Evolutionary conservation across 2,329 filamentous ascomycete species (phyloP), one percentile per base, ranked within the genome.

Genomic region (Botrytis galanthina): DNA sequence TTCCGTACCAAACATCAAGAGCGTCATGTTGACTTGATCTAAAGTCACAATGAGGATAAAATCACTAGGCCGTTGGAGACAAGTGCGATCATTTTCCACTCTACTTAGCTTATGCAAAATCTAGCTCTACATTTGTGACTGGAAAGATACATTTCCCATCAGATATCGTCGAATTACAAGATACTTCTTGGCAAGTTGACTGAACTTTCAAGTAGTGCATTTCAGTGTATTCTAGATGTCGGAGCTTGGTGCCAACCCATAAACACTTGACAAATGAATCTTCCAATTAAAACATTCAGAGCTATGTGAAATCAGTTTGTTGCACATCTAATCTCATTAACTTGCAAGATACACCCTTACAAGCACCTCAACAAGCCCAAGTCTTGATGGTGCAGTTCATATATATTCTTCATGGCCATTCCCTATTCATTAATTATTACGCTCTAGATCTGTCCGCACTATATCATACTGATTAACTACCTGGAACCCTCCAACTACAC

Each of bases 381-480:
- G 6, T 16, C 8, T 29, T 29, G 3, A 2, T 42, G 37, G 2
- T 51, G 26, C 7, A 29, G n/a, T 16, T 29, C 6, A 16, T 57
- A 10, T 0, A 9, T 29, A 6, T 7, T 14, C n/a, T 57, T 29
- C n/a, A 18, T 3, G 14, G 14, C n/a, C n/a, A 57, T 57, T 29
- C 14, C 14, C 51, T 29, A 54, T 54, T 8, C 26, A 54, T 54
- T n/a, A 9, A 29, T 18, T 9, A 57, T 29, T 57, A 12, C 14
- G 14, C 5, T 46, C 42, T 42, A 42, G 42, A 4, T 18, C 42
- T 42, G 14, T 42, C 42, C 16, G 16, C 9, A 14, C 51, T 18
- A 29, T 9, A 8, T 29, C 4, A 7, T 9, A 8, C 1, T 0
- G n/a, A 57, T 29, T 14, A 14, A 1, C 26, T 57, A 29, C 6